Evolutionary conservation across 331 rosid genomes (phyloP), one percentile per base, ranked within the genome.

Genomic region (Pyrus hybrid): DNA sequence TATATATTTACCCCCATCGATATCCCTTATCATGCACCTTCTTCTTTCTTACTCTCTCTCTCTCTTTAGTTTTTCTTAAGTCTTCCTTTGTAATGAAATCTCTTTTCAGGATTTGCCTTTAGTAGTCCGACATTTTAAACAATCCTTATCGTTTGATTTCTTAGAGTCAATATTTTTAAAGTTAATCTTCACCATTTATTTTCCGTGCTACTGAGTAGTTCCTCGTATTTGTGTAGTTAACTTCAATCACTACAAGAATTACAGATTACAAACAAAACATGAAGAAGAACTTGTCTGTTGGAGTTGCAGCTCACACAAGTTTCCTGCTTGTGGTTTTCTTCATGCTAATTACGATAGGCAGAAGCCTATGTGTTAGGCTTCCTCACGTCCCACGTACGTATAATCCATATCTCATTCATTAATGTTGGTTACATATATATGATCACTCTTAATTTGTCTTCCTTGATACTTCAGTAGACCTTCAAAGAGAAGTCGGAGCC

Each of bases 371-470:
- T 73, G 85, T 76, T 43, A 76, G 70, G 62, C 82, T 87, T 56
- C 86, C 88, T 49, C 86, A 88, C 35, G 70, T 53, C 77, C 85
- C 71, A 53, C 66, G 96, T 86, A 76, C 79, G 85, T 29, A 14
- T 30, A 4, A 4, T n/a, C 23, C 20, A 10, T 28, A 13, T 58
- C 67, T 14, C 10, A 62, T 62, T 62, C 8, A 57, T 8, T 2
- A 8, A 57, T 13, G 13, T 3, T 2, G 4, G 12, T 26, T 22
- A 58, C 63, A 58, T 2, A 22, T 0, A 22, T 12, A 58, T 37
- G 1, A 37, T 37, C 7, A 58, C 28, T 11, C 30, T 37, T 37
- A 53, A 43, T 23, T 7, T 23, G 35, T 30, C 68, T 68, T 80
- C 33, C 20, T 84, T 77, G 81, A 30, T 47, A 49, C 79, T 69